Evolutionary conservation across 805 yeast species (phyloP), one percentile per base, ranked within the genome.

Genomic region (Candida pseudoglaebosa): DNA sequence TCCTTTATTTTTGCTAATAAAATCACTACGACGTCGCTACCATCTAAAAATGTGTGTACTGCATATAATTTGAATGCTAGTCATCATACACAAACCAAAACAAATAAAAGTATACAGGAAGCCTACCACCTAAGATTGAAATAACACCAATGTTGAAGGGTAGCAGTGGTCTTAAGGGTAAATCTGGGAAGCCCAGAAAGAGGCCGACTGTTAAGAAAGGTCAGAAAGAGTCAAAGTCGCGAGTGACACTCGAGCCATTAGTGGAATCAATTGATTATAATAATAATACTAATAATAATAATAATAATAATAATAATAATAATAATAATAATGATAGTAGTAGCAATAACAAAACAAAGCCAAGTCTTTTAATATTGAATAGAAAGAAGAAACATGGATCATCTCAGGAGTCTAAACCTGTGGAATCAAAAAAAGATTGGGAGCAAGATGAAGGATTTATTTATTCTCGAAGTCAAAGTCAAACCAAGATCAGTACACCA

Each of bases 371-470:
- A n/a, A 33, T 33, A 14, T 33, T 33, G 36, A 33, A 33, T 15
- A 6, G 36, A 9, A 33, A 33, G 19, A 33, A 33, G 14, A 33
- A 33, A 15, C 13, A 20, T 6, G 28, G 19, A 4, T 33, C 36
- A 13, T 33, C 36, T 15, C 28, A 33, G 15, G 28, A 33, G 9
- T 22, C 28, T 14, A n/a, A 16, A 6, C 16, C 32, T 6, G 16
- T 13, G 9, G 17, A 20, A 5, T 19, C 26, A 5, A 5, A 19
- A 9, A 24, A 21, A 20, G 36, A 33, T 22, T 33, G 36, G 36
- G 36, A 33, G 14, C 36, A 59, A 29, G 67, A 61, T 41, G 67
- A 60, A 22, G 68, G 62, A 13, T 62, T 62, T 39, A 43, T 54
- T 15, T 61, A 57, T 42, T 59, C 58, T 32, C 42, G 66, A 32